These are phyloP conservation scores for Pseudocercospora macadamiae DNA, from an alignment of 2,329 filamentous ascomycete species.

Conservation along the genomic window DNA sequence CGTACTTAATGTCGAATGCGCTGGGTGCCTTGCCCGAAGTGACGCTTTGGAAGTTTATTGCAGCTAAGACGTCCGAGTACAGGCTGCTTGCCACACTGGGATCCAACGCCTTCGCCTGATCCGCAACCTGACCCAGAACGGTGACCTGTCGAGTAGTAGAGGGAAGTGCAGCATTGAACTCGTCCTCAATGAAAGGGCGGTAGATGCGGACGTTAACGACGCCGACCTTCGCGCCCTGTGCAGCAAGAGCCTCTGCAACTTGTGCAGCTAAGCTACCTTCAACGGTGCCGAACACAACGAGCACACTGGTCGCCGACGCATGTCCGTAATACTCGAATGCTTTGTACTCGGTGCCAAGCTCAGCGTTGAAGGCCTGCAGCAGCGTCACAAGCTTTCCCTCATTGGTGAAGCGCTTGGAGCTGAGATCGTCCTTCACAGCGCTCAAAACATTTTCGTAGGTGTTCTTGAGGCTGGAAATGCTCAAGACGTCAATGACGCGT, in stretches of 20 bases:
- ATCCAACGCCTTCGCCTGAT: conserved; percentile 73
- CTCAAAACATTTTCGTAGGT: conserved; percentile 69
- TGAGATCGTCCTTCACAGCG: conserved; percentile 56
- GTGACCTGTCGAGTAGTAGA: conserved; percentile 73
- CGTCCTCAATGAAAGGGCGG: conserved; percentile 91
- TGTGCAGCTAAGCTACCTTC: conserved; percentile 86
- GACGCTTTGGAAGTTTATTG: conserved; percentile 76
- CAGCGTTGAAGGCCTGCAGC: conserved; percentile 77
- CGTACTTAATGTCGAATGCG: conserved; percentile 87
- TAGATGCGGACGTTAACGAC: conserved; percentile 92
- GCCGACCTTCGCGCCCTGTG: conserved; percentile 76
- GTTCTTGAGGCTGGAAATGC: conserved; percentile 69
- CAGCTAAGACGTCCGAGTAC: conserved; percentile 87
- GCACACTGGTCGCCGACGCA: conserved; percentile 73
- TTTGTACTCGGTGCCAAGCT: conserved; percentile 90
- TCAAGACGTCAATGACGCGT: conserved; percentile 78
- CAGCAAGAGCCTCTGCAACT: conserved; percentile 72
- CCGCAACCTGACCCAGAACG: conserved; percentile 85
- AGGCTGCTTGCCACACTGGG: conserved; percentile 78
- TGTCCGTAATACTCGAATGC: conserved; percentile 95
- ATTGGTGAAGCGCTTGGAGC: conserved; percentile 64
- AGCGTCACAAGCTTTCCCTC: conserved; percentile 73
- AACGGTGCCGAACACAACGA: conserved; percentile 90
- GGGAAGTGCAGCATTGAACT: conserved; percentile 82
- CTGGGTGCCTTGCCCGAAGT: conserved; percentile 62